Base-by-base conservation (phyloP, 139 green algal species). In the Tetradesmus lagerheimii region DNA sequence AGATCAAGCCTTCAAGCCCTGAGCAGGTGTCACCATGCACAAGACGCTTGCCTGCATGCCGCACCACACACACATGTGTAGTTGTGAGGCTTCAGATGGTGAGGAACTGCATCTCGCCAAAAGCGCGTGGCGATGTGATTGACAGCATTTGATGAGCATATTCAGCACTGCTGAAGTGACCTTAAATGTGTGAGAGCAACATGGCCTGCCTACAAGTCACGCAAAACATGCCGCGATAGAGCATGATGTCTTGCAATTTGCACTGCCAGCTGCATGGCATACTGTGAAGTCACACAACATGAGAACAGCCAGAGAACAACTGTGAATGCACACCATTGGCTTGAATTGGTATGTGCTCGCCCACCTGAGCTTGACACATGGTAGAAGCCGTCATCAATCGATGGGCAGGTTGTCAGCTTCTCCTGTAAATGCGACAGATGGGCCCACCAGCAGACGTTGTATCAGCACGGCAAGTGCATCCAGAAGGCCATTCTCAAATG, bases 1-100 rank as follows among this genome's bases (percentile, higher is more conserved):
- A 38, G 43, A 97, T 96, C 75, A 97, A 47, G 0, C 14, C 38
- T 2, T 90, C 82, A 0, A 94, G 34, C 31, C 89, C 87, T 0
- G 41, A 71, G 91, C 96, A 98, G 47, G 85, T 71, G 91, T 98
- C 95, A 3, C 79, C 91, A 79, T 97, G 94, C 75, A 98, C 90
- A 41, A 97, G 78, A 14, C 96, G 94, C 76, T 91, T 86, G 45
- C 83, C 83, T 41, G 43, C 34, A n/a, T 16, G 8, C 0, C 62
- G 34, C 18, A 81, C 62, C 16, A n/a, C 71, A 39, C 34, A 34
- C 4, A 8, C 29, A 23, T 29, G 15, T 8, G 3, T 31, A 23
- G 27, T 29, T 31, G 9, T 15, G 27, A 11, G 25, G 66, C 29
- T 15, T n/a, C 29, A 12, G 15, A 23, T 76, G 66, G 66, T 76